Conservation (phyloP, 305 asterid genomes). For the Ilex paraguariensis region DNA sequence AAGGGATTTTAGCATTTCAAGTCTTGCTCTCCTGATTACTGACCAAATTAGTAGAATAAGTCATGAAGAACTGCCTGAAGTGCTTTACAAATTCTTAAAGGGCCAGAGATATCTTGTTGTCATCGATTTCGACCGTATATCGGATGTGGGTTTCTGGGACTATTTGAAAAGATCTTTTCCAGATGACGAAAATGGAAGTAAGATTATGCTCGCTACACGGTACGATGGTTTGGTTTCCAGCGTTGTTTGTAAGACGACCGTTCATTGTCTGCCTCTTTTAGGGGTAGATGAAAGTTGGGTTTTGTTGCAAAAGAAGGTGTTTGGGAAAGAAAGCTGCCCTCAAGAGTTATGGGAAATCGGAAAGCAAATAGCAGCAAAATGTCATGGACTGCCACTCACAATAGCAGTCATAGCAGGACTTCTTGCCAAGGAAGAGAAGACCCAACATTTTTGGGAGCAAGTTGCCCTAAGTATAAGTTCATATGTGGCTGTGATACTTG, state of each 20-base stretch:
- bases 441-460: conserved; percentile 3
- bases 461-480: conserved; percentile 7
- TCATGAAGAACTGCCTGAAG: too few species aligned
- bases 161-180: too few species aligned
- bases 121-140: too few species aligned
- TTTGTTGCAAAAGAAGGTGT: conserved; percentile 12
- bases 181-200: too few species aligned
- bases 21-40: too few species aligned
- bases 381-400: conserved; percentile 19
- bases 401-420: conserved; percentile 17
- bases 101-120: too few species aligned
- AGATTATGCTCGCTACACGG: too few species aligned
- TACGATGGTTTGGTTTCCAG: neutral
- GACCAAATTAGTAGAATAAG: too few species aligned
- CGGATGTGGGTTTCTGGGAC: too few species aligned
- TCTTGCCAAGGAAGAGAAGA: conserved; percentile 4
- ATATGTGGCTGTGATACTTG: neutral
- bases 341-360: conserved; percentile 3
- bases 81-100: too few species aligned
- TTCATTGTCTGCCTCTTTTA: conserved; percentile 2
- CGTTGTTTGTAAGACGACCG: too few species aligned
- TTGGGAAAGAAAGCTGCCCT: conserved; percentile 5
- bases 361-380: conserved; percentile 12
- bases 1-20: too few species aligned
- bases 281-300: conserved; percentile 15